These are phyloP conservation scores for Comarum palustre DNA, from an alignment of 306 rosid genomes.

Conservation along the genomic window DNA sequence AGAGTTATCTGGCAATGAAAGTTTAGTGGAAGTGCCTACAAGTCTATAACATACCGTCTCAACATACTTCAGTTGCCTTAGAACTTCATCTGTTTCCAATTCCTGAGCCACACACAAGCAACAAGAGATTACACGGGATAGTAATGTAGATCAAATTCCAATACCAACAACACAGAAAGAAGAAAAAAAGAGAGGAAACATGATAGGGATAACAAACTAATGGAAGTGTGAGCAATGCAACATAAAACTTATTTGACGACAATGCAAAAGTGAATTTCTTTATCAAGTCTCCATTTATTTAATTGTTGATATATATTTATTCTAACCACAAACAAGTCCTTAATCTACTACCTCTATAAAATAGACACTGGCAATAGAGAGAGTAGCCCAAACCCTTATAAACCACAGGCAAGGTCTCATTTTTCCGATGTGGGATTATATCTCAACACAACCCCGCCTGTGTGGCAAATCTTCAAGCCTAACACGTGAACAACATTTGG, in stretches of 20 bases:
- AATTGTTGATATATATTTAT: background rate
- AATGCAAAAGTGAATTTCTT: background rate
- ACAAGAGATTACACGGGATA: background rate
- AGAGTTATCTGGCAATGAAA: background rate
- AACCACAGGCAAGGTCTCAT: too few relatives aligned
- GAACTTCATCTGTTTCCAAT: slow-evolving; percentile 64
- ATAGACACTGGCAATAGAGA: too few relatives aligned
- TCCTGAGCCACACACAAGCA: slow-evolving; percentile 54
- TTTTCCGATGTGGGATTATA: too few relatives aligned
- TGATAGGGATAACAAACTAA: background rate
- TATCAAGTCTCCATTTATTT: background rate
- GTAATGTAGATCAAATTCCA: background rate
- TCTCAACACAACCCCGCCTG: too few relatives aligned
- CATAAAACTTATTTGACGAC: background rate
- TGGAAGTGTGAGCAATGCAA: background rate
- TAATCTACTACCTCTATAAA: background rate
- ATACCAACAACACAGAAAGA: background rate
- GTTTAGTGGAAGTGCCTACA: background rate
- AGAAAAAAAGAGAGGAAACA: background rate
- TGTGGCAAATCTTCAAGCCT: too few relatives aligned
- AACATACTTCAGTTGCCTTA: slow-evolving; percentile 73
- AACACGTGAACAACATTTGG: too few relatives aligned
- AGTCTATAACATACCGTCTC: slow-evolving; percentile 52
- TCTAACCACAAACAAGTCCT: background rate
- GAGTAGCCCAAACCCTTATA: too few relatives aligned